Evolutionary conservation across 257 asterid species (phyloP), one percentile per base, ranked within the genome.

Genomic region (Coffea eugenioides): DNA sequence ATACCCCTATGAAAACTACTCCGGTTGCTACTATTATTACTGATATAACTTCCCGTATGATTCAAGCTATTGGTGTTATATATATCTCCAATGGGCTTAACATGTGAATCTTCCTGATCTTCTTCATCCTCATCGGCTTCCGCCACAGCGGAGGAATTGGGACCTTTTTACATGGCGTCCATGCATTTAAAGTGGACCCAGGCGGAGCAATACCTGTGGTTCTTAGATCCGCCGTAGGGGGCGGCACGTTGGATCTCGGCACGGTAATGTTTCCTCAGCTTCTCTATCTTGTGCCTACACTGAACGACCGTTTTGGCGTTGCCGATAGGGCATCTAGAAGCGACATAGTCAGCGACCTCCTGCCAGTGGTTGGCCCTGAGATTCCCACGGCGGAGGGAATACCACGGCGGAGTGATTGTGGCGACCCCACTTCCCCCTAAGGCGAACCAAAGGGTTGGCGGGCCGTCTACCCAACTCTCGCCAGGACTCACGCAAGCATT

Each of bases 251-350:
- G 98, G 87, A 92, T 91, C 94, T 96, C 99, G 21, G 90, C 85
- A 27, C 99, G 94, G 80, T 96, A 96, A 27, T 98, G 89, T 84
- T 95, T 95, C 41, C 99, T 81, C 25, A 95, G 96, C 92, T 95
- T 95, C 91, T 95, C 99, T 98, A 95, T 95, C 92, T 95, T 95
- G 87, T 95, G 99, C 46, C 98, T 96, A 80, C 99, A 93, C 95
- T 95, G 99, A 12, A 95, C 97, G 74, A 95, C 87, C 49, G 99
- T 93, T 78, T 93, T 95, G 0, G 93, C 79, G 0, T 90, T 81
- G 65, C 10, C n/a, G 61, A 86, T 84, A 34, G 97, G 94, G 88
- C 92, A 91, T 0, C 90, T 74, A 0, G 87, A 36, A 9, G 91
- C 94, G 75, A 95, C 90, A 6, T 91, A 97, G 10, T 88, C 96